A percentile compares a stretch with the other conserved stretches of the same genome.
Evolutionary conservation across 1,284 basidiomycete genomes (phyloP).

Genomic region (Ustilago crameri): DNA sequence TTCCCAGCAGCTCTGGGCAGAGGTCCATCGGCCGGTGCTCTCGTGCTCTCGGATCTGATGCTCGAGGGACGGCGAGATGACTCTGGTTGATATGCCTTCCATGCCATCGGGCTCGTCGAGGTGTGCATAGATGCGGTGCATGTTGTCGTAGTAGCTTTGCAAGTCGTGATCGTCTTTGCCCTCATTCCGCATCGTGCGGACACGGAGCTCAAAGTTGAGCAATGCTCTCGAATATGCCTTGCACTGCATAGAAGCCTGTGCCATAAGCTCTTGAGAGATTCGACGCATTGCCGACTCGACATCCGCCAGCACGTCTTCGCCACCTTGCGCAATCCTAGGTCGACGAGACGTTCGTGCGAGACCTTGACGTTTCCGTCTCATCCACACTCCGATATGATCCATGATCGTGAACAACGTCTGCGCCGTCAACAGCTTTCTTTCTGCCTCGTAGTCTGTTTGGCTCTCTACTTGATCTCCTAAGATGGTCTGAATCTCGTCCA

Average conservation of each 20-base stretch:
- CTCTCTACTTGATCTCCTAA: constrained; percentile 82
- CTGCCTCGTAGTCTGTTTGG: constrained; percentile 45
- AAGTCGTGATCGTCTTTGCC: constrained; percentile 55
- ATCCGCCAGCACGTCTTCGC: constrained; percentile 54
- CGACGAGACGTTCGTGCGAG: constrained; percentile 39
- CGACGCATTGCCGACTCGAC: constrained; percentile 83
- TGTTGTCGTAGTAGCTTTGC: constrained; percentile 84
- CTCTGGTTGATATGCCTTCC: constrained; percentile 93
- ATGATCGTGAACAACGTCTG: constrained; percentile 92
- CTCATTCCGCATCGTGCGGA: constrained; percentile 59
- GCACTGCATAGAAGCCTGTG: constrained; percentile 91
- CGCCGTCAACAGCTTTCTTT: constrained; percentile 69
- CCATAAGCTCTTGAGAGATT: constrained; percentile 89
- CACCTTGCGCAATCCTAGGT: constrained; percentile 32
- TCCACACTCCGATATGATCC: constrained; percentile 94
- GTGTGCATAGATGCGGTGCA: constrained; percentile 95
- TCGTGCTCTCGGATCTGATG: constrained; percentile 99
- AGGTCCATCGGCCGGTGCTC: constrained; percentile 95
- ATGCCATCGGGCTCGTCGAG: constrained; percentile 99
- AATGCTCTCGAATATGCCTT: constrained; percentile 92
- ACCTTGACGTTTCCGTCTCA: constrained; percentile 71
- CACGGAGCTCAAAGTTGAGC: constrained; percentile 86
- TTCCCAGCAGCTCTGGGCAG: constrained; percentile 99
- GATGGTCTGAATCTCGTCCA: constrained; percentile 81
- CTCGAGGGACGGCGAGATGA: constrained; percentile 89